A percentile compares a stretch with the other conserved stretches of the same genome.
Evolutionary conservation across 176 grass and related monocot species (phyloP).

Genomic region (Eremochloa ophiuroides): DNA sequence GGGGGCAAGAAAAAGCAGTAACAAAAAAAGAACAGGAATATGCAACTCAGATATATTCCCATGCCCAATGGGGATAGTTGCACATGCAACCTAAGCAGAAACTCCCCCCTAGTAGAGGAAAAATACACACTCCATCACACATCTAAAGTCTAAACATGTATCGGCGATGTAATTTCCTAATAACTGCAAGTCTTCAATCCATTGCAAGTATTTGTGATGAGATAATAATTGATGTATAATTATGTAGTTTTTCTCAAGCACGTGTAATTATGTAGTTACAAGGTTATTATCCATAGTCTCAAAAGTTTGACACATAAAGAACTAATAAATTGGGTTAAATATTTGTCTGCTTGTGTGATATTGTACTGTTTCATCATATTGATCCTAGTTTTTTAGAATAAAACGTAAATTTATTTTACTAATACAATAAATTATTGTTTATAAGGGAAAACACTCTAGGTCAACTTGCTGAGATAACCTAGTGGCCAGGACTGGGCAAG

Average conservation of each 20-base stretch:
- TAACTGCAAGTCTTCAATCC: neutral
- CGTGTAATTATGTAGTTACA: neutral
- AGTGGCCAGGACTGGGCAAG: neutral
- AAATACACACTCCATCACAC: neutral
- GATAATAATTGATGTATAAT: neutral
- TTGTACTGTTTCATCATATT: neutral
- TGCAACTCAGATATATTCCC: neutral
- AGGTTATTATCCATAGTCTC: neutral
- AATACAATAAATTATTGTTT: neutral
- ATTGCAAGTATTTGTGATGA: neutral
- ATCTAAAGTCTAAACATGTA: neutral
- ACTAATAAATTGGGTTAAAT: neutral
- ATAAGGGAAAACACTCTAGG: neutral
- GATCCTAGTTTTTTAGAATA: neutral
- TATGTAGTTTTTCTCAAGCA: neutral
- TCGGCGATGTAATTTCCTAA: neutral
- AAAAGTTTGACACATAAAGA: conserved; percentile 1
- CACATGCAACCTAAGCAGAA: neutral
- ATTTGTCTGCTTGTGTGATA: neutral
- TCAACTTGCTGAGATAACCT: neutral
- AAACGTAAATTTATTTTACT: neutral
- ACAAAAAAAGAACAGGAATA: neutral
- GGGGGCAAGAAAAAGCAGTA: neutral
- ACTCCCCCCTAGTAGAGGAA: neutral
- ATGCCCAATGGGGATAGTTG: neutral